Base-by-base conservation (phyloP, 495 filamentous ascomycete species). In the Trichoderma erinaceum region DNA sequence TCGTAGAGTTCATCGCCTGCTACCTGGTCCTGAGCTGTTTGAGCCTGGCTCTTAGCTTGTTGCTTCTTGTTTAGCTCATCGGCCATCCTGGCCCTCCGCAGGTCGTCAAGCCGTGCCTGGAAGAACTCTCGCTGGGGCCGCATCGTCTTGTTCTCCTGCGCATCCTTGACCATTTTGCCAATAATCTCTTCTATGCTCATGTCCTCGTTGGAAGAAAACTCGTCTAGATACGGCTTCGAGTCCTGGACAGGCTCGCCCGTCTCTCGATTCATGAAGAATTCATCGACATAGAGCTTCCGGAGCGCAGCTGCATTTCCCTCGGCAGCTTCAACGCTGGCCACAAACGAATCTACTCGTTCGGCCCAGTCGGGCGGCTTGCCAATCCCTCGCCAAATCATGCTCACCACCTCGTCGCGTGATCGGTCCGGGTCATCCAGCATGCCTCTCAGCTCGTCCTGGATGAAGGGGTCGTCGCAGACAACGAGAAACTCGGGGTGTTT, bases 41-140 rank as follows among this genome's bases (percentile, higher is more conserved):
- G 65, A n/a, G 25, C 32, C 21, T 41, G 66, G 66, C 27, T 61
- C 32, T 44, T 63, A 63, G 50, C 66, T 56, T 50, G 35, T 21
- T 32, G 44, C 41, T 27, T 64, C 56, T 61, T 61, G 35, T 68
- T 64, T 12, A 44, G 41, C 66, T 80, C 78, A 65, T 81, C 75
- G 10, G 79, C 80, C 43, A 78, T 75, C 64, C 75, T 75, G n/a
- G 77, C 81, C 27, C 80, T 70, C 50, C 71, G 73, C 15, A 83
- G 77, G 44, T 82, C 77, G 41, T 79, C 75, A 3, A 82, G 72
- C 32, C 78, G 74, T 69, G 76, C 69, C 21, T 75, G 72, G 13
- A 79, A 69, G 35, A 72, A 71, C 27, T 73, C 73, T n/a, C 74
- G 76, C 68, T 81, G 74, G 15, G 76, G 76, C 41, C 70, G 68